Evolutionary conservation across 108 stramenopile genomes (phyloP).

Genomic region (Discostella pseudostelligera): DNA sequence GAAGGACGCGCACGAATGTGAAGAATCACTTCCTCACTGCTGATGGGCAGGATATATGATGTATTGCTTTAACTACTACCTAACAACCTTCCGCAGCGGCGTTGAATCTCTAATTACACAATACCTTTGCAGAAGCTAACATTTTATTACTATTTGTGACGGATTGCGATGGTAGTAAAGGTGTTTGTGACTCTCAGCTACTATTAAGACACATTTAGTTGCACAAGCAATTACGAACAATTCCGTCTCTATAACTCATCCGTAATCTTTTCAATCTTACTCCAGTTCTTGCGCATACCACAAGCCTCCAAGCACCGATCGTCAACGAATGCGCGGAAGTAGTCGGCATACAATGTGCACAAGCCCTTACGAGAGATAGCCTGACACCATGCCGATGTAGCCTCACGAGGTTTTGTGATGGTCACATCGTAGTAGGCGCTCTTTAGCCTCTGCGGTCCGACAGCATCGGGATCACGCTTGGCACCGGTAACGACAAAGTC

Average conservation of each 20-base stretch:
- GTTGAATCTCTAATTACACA: no score
- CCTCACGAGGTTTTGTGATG: conserved; percentile 79
- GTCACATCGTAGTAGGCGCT: conserved; percentile 86
- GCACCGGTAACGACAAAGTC: conserved; percentile 61
- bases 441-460: conserved; percentile 79
- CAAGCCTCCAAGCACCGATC: conserved; percentile 78
- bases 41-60: conserved; percentile 66
- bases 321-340: conserved; percentile 75
- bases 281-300: conserved; percentile 77
- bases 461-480: conserved; percentile 42
- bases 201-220: background rate
- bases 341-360: conserved; percentile 78
- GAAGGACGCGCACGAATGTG: conserved; percentile 67
- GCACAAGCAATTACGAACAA: background rate
- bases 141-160: no score
- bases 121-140: no score
- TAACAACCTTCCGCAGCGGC: no score
- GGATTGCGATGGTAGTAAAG: no score
- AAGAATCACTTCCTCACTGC: conserved; percentile 81
- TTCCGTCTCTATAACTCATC: conserved; percentile 29
- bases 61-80: no score
- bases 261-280: conserved; percentile 30
- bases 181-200: no score
- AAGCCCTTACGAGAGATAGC: conserved; percentile 79
- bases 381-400: conserved; percentile 81